Base-by-base conservation (phyloP, 768 basidiomycete genomes). In the Serpula lacrymans region DNA sequence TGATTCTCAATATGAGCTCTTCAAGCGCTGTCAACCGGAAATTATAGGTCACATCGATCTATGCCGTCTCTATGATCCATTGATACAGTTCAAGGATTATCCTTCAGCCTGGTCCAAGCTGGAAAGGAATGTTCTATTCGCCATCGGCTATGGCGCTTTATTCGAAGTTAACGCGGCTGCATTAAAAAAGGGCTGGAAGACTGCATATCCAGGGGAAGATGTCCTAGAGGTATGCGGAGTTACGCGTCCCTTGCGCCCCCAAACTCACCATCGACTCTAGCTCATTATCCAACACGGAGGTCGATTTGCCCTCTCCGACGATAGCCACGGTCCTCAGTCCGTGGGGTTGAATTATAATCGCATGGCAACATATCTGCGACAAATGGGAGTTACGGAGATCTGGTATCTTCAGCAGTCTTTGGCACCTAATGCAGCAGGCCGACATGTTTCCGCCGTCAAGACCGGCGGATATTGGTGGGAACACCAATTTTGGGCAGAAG, bases 121-220 rank as follows among this genome's bases (percentile, higher is more conserved):
- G 25, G 73, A 78, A 59, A 65, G 91, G 50, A 98, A 98, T 60
- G 65, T 98, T 47, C 53, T 59, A 36, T 82, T 66, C 43, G 91
- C 84, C 1, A 70, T 84, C 11, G 64, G 53, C 10, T 96, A 97
- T 60, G 94, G 93, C 2, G 95, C 89, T 3, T 62, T 96, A 43
- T 97, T 98, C 54, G 96, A 99, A 64, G 67, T 88, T 24, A 98
- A 95, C 52, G 82, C 92, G 17, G 89, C 96, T 8, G 92, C 93
- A 7, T 82, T 97, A 55, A 69, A 92, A 53, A 99, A 98, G 57
- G 80, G 84, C 10, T 98, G 96, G 96, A 59, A 65, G 8, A 77
- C 80, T 3, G 77, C 86, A 4, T 98, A 94, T 63, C 95, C 96
- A 0, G 88, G 75, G 1, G 59, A 63, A 40, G 92, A 96, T 49